phyloP scores from a whole-genome alignment of 2,329 filamentous ascomycete genomes.

The Ophiostoma triangulosporum region DNA sequence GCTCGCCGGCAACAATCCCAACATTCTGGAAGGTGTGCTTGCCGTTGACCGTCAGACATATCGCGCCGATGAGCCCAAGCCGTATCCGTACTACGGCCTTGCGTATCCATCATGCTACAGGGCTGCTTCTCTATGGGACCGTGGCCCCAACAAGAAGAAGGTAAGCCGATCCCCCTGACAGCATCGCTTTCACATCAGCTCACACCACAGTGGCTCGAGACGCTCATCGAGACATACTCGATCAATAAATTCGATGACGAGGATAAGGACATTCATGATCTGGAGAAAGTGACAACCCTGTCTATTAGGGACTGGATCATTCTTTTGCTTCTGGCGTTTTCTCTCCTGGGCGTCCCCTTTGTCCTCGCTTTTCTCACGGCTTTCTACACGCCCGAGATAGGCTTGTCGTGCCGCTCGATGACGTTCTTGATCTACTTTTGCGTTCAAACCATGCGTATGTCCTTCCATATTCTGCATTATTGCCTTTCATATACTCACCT shows the following conservation, averaged over 20 bases:
- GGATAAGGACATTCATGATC: slow-evolving; percentile 11
- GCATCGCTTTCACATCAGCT: no score
- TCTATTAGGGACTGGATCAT: slow-evolving; percentile 13
- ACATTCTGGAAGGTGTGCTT: slow-evolving; percentile 17
- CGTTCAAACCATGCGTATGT: slow-evolving; percentile 9
- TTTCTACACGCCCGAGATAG: slow-evolving; percentile 15
- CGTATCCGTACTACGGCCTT: slow-evolving; percentile 6
- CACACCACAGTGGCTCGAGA: slow-evolving; percentile 14
- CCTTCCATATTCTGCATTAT: not conserved
- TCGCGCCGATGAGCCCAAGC: not conserved
- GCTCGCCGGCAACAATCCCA: slow-evolving; percentile 19
- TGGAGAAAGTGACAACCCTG: slow-evolving; percentile 11
- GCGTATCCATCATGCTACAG: slow-evolving; percentile 18
- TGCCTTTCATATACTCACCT: not conserved
- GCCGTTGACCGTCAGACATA: slow-evolving; percentile 9
- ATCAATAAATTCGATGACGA: not conserved
- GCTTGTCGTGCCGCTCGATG: slow-evolving; percentile 16
- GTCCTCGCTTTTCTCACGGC: slow-evolving; percentile 16
- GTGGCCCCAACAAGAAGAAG: slow-evolving; percentile 17
- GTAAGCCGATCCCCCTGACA: not conserved
- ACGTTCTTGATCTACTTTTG: slow-evolving; percentile 15
- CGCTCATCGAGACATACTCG: slow-evolving; percentile 11
- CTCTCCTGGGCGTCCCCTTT: slow-evolving; percentile 14
- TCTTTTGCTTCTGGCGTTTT: slow-evolving; percentile 11
- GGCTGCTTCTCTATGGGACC: slow-evolving; percentile 17